Evolutionary conservation across 208 protist genomes (phyloP).

Genomic region (Trypanosoma brucei): DNA sequence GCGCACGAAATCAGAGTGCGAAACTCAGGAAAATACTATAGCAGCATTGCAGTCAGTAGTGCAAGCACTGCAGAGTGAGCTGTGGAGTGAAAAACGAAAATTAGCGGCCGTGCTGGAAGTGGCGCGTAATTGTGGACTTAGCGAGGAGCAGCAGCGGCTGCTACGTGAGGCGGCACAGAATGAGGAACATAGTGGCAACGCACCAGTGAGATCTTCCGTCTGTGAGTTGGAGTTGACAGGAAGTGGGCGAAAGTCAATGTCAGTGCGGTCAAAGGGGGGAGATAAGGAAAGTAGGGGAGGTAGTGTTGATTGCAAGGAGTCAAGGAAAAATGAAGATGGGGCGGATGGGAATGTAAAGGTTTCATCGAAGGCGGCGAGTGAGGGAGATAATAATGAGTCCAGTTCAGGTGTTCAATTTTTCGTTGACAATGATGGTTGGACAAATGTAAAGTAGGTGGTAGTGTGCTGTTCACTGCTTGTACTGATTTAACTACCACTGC

Average conservation of each 20-base stretch:
- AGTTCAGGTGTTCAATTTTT: background rate
- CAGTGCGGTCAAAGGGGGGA: too few relatives aligned
- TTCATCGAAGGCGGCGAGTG: background rate
- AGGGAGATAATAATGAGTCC: background rate
- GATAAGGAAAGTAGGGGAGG: too few relatives aligned
- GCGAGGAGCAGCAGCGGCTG: conserved; percentile 3
- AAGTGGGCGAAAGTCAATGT: too few relatives aligned
- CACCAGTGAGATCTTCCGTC: background rate
- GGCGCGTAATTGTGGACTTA: conserved; percentile 7
- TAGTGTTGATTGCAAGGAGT: too few relatives aligned
- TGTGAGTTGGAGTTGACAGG: background rate
- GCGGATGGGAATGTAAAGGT: too few relatives aligned
- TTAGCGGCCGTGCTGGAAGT: conserved; percentile 25
- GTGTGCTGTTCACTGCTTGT: background rate
- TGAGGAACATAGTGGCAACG: background rate
- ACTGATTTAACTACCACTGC: too few relatives aligned
- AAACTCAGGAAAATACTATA: conserved; percentile 24
- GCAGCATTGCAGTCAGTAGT: conserved; percentile 46
- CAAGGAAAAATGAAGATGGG: too few relatives aligned
- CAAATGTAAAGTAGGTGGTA: conserved; percentile 12
- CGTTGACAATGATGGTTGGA: conserved; percentile 19
- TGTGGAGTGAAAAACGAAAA: conserved; percentile 32
- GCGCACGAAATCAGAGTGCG: conserved; percentile 1
- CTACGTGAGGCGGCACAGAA: background rate
- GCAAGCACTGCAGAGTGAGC: conserved; percentile 51